Conservation (phyloP, 2,329 filamentous ascomycete species). For the Shiraia bambusicola region DNA sequence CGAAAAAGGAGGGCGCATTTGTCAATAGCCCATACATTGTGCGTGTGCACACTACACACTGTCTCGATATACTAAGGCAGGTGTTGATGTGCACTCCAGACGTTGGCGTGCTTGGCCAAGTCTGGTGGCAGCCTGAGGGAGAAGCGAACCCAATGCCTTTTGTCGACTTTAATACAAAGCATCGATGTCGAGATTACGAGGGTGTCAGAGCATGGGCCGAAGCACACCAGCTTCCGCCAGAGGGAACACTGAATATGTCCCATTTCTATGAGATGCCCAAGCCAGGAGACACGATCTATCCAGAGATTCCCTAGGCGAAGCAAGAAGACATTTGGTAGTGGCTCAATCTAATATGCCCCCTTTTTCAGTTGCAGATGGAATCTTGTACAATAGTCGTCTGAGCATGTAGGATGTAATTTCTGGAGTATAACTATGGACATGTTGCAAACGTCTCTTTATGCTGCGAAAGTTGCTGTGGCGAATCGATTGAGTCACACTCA, state of each 20-base stretch:
- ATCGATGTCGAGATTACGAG: slow-evolving; percentile 61
- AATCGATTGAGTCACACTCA: slow-evolving; percentile 40
- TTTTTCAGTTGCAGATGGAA: neutral
- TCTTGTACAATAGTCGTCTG: neutral
- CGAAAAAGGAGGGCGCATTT: slow-evolving; percentile 55
- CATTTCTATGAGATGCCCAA: slow-evolving; percentile 49
- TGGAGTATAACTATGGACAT: neutral
- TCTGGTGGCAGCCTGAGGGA: slow-evolving; percentile 55
- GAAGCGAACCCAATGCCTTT: slow-evolving; percentile 54
- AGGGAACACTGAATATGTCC: slow-evolving; percentile 41
- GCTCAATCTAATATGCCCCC: neutral
- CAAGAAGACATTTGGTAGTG: slow-evolving; percentile 6
- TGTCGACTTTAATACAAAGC: slow-evolving; percentile 63
- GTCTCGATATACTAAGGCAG: slow-evolving; percentile 62
- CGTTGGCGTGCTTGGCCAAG: slow-evolving; percentile 61
- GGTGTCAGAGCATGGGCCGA: slow-evolving; percentile 57
- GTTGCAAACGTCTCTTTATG: neutral
- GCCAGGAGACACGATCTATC: slow-evolving; percentile 32
- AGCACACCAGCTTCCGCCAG: slow-evolving; percentile 51
- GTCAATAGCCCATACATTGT: slow-evolving; percentile 58
- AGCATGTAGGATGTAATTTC: neutral
- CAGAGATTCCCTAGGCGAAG: slow-evolving; percentile 25
- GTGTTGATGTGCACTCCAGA: slow-evolving; percentile 65
- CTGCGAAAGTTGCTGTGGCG: neutral
- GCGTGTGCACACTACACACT: slow-evolving; percentile 59